Evolutionary conservation across 2,329 filamentous ascomycete genomes (phyloP), one percentile per base, ranked within the genome.

Genomic region (Rhynchosporium graminicola): DNA sequence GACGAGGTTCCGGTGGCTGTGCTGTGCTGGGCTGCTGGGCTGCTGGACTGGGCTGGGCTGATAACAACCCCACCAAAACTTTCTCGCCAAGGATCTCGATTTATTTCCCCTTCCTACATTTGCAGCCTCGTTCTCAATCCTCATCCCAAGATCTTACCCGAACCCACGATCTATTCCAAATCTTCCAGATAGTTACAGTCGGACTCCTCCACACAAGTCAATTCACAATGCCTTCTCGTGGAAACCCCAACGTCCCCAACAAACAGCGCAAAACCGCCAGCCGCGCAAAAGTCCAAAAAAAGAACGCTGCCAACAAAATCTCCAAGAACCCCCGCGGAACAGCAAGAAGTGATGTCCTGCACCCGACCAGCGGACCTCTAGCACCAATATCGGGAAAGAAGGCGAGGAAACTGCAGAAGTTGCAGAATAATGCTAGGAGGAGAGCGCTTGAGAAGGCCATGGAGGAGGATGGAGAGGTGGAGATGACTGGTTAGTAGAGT

Each of bases 171-270:
- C 2, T 3, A 28, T 38, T 40, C 20, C 46, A 59, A 40, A 52
- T 46, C 48, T 6, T 43, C 20, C 20, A 20, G 20, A 20, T 20
- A 20, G 20, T 20, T 20, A 1, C 20, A 20, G 20, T 20, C 20
- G 20, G 20, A 20, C 1, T 20, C 20, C 20, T 20, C 20, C 20
- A 20, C 20, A 20, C 20, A 20, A 20, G 20, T 20, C 20, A 20
- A 20, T 20, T 20, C 65, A 71, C 57, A 40, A 75, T 75, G 73
- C 71, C 73, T 66, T 75, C 73, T 59, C 64, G 72, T 55, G 67
- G 68, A 26, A 75, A 75, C 43, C 72, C 73, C 43, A 75, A 75
- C 57, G 72, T 74, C 13, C 73, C 73, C 9, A 72, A 70, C 56
- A 75, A 75, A 64, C 67, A 70, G 51, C 68, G 73, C 20, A 67